These are phyloP conservation scores for Saccharomyces hybrid DNA, from an alignment of 1,139 yeast genomes.

Conservation along the genomic window DNA sequence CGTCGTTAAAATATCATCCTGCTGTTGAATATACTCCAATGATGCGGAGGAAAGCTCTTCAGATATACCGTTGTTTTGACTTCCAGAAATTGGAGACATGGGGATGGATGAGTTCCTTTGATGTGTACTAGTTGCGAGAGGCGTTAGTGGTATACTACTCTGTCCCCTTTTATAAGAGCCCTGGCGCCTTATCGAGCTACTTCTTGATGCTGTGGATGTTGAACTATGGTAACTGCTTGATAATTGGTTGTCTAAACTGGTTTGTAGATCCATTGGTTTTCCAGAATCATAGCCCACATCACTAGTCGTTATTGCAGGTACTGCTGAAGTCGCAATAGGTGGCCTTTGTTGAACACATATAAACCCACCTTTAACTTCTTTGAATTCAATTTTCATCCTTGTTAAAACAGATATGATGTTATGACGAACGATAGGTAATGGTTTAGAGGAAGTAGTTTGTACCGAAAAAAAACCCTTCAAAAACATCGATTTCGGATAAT, in stretches of 20 bases:
- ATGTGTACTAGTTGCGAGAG: slow-evolving; percentile 27
- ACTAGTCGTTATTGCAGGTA: not conserved
- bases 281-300: not conserved
- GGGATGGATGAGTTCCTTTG: slow-evolving; percentile 25
- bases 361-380: slow-evolving; percentile 92
- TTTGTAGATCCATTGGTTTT: not conserved
- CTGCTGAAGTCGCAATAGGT: not conserved
- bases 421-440: slow-evolving; percentile 79
- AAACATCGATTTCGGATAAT: slow-evolving; percentile 83
- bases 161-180: slow-evolving; percentile 20
- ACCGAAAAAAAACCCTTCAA: slow-evolving; percentile 92
- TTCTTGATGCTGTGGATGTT: slow-evolving; percentile 20
- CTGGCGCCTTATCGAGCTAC: slow-evolving; percentile 25
- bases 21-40: slow-evolving; percentile 43
- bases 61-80: slow-evolving; percentile 13
- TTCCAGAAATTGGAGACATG: slow-evolving; percentile 22
- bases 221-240: not conserved
- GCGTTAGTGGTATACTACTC: slow-evolving; percentile 38
- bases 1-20: slow-evolving; percentile 31
- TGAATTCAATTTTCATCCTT: slow-evolving; percentile 69
- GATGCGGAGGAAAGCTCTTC: slow-evolving; percentile 49
- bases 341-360: slow-evolving; percentile 56
- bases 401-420: slow-evolving; percentile 75
- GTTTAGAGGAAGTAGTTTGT: slow-evolving; percentile 90
- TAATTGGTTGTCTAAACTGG: not conserved